Percentiles rank a stretch among this genome's conserved stretches.
Evolutionary conservation across 495 filamentous ascomycete species (phyloP).

Genomic region (Viridothelium virens): DNA sequence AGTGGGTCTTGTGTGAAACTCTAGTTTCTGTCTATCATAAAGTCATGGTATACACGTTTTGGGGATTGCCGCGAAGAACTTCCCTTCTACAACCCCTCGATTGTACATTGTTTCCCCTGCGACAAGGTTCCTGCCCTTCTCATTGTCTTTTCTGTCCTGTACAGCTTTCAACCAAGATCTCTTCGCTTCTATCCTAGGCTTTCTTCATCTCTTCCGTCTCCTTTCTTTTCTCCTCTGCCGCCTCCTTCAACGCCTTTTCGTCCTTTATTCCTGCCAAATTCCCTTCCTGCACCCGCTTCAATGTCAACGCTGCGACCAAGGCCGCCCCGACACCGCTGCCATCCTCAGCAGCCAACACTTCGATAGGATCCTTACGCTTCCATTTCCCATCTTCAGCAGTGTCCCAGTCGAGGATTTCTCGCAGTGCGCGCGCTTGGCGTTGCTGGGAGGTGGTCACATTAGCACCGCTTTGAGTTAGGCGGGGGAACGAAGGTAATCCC

Average conservation of each 20-base stretch:
- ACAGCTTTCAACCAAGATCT: not conserved
- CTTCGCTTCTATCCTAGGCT: not conserved
- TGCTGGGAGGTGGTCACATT: slow-evolving; percentile 28
- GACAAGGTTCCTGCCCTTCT: no score
- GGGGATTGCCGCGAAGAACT: not conserved
- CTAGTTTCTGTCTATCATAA: slow-evolving; percentile 6
- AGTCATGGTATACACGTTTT: slow-evolving; percentile 4
- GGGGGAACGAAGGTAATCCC: not conserved
- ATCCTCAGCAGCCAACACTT: slow-evolving; percentile 83
- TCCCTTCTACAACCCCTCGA: no score
- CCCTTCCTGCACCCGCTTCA: slow-evolving; percentile 74
- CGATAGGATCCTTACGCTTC: slow-evolving; percentile 58
- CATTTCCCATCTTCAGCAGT: slow-evolving; percentile 56
- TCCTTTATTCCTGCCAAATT: slow-evolving; percentile 72
- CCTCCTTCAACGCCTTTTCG: slow-evolving; percentile 43
- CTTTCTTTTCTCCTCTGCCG: slow-evolving; percentile 10
- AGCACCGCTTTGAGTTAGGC: not conserved
- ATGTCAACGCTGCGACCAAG: slow-evolving; percentile 83
- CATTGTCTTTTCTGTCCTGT: not conserved
- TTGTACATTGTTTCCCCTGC: no score
- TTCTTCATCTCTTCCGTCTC: not conserved
- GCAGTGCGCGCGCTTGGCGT: slow-evolving; percentile 76
- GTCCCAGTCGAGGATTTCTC: slow-evolving; percentile 90
- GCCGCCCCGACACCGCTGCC: slow-evolving; percentile 94
- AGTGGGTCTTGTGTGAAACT: not conserved